These are phyloP conservation scores for Corylus avellana DNA, from an alignment of 306 rosid species.

Conservation along the genomic window DNA sequence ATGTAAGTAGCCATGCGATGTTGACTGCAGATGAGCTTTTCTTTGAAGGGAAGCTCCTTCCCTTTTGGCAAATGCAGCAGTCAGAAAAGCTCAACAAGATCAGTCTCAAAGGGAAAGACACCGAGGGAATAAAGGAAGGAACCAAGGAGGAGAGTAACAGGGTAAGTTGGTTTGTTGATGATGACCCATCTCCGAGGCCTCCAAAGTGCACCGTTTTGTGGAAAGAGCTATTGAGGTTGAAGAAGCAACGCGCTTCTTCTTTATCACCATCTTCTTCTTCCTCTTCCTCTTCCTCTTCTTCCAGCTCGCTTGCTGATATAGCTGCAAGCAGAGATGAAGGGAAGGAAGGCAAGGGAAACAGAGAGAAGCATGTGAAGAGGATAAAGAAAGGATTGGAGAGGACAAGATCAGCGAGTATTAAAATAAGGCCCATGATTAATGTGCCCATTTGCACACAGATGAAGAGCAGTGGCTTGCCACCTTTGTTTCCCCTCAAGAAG, in stretches of 20 bases:
- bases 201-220: conserved; percentile 96
- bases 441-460: conserved; percentile 90
- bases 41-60: conserved; percentile 95
- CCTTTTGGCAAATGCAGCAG: conserved; percentile 85
- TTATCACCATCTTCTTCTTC: conserved; percentile 86
- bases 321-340: conserved; percentile 59
- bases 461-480: conserved; percentile 80
- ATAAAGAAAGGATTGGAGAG: conserved; percentile 85
- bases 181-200: conserved; percentile 98
- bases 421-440: conserved; percentile 93
- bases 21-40: conserved; percentile 91
- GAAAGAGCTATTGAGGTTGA: conserved; percentile 94
- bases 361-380: conserved; percentile 69
- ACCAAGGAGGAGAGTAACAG: conserved; percentile 51
- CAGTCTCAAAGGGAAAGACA: conserved; percentile 51
- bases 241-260: conserved; percentile 88
- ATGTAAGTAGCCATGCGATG: conserved; percentile 53
- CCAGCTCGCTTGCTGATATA: conserved; percentile 67
- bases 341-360: conserved; percentile 48
- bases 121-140: conserved; percentile 31
- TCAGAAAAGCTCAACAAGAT: conserved; percentile 81
- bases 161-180: conserved; percentile 92
- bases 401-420: conserved; percentile 86
- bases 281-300: conserved; percentile 80
- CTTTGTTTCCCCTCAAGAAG: conserved; percentile 84